phyloP scores from a whole-genome alignment of 148 eudicot species.

The Linanthus parryae region DNA sequence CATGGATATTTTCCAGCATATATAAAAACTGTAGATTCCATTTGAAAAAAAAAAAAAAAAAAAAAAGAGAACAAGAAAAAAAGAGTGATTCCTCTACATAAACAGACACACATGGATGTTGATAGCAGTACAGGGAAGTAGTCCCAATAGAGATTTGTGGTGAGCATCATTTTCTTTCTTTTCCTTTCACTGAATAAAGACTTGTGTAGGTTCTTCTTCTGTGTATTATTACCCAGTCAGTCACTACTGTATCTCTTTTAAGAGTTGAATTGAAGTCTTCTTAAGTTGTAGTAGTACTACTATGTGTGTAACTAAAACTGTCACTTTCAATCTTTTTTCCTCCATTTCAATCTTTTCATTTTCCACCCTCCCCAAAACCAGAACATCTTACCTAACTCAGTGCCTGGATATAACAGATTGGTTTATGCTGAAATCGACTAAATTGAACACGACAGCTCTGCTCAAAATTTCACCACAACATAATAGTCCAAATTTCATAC shows the following conservation, averaged over 20 bases:
- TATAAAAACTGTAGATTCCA: background rate
- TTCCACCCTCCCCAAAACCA: too few species aligned
- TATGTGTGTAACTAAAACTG: too few species aligned
- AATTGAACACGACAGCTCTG: too few species aligned
- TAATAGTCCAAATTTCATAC: too few species aligned
- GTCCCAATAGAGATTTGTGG: slow-evolving; percentile 11
- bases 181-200: background rate
- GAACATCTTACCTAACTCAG: too few species aligned
- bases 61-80: background rate
- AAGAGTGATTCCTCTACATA: background rate
- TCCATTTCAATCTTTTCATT: too few species aligned
- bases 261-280: slow-evolving; percentile 4
- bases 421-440: too few species aligned
- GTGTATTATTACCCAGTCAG: background rate
- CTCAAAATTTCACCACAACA: too few species aligned
- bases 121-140: slow-evolving; percentile 12
- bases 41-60: background rate
- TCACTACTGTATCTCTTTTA: background rate
- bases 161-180: background rate
- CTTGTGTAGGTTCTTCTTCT: background rate
- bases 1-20: slow-evolving; percentile 16
- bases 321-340: too few species aligned
- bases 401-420: too few species aligned
- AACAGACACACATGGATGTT: slow-evolving; percentile 5
- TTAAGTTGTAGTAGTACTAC: too few species aligned